A percentile compares a stretch with the other conserved stretches of the same genome.
Conservation (phyloP, 352 stramenopile species). For the Pythium coloratum region DNA sequence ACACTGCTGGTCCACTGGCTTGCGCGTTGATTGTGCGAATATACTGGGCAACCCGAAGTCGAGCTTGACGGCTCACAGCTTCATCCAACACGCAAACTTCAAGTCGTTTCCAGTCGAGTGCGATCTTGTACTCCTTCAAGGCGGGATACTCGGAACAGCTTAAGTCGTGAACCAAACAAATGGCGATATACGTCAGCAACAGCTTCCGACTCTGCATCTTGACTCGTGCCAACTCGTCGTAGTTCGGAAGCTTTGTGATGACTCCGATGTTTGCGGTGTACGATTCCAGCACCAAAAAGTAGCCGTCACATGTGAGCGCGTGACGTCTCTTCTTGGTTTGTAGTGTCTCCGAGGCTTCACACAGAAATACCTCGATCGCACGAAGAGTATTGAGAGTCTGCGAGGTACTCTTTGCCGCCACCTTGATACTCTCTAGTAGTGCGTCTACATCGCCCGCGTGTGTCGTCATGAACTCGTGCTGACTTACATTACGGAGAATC, state of each 20-base stretch:
- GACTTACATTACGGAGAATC: neutral
- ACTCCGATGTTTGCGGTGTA: neutral
- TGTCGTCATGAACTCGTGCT: neutral
- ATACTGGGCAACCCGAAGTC: neutral
- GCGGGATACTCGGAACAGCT: neutral
- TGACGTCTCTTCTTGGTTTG: neutral
- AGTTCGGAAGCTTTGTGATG: neutral
- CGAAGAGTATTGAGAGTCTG: neutral
- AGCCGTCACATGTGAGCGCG: neutral
- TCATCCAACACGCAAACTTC: conserved; percentile 9
- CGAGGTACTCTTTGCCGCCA: neutral
- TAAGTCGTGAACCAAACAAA: neutral
- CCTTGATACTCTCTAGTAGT: neutral
- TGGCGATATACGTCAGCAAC: neutral
- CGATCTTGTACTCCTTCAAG: neutral
- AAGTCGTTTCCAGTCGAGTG: conserved; percentile 1
- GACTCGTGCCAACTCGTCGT: neutral
- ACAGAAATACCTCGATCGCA: neutral
- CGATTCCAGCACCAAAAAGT: neutral
- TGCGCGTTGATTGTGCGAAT: neutral
- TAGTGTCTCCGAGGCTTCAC: neutral
- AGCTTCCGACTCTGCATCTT: neutral
- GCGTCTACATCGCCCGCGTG: neutral
- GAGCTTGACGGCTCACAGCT: neutral
- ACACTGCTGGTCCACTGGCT: neutral